Conservation (phyloP, 352 stramenopile species). For the Elongisporangium undulatum region DNA sequence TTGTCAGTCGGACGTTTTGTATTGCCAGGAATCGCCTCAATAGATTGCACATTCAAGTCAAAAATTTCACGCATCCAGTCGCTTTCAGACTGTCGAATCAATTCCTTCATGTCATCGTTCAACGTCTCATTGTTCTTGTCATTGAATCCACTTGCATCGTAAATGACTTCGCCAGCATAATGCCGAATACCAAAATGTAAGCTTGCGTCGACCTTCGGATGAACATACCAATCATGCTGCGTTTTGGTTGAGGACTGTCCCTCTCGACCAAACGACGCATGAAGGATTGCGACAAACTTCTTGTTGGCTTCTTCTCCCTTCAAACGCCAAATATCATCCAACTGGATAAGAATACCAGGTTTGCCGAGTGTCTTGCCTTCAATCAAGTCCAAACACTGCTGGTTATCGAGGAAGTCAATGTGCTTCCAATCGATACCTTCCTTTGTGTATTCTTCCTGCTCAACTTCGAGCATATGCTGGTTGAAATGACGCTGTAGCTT, state of each 20-base stretch:
- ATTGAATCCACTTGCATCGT: constrained; percentile 96
- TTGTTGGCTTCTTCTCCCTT: constrained; percentile 91
- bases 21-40: constrained; percentile 74
- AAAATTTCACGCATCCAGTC: constrained; percentile 86
- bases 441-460: constrained; percentile 97
- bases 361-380: constrained; percentile 89
- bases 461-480: constrained; percentile 95
- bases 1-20: constrained; percentile 62
- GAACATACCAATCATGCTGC: constrained; percentile 85
- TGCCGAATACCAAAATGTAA: constrained; percentile 88
- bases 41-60: constrained; percentile 82
- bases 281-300: constrained; percentile 88
- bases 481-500: constrained; percentile 94
- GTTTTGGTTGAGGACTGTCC: constrained; percentile 55
- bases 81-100: constrained; percentile 83
- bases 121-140: constrained; percentile 99
- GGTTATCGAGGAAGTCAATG: constrained; percentile 94
- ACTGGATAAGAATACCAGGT: constrained; percentile 91
- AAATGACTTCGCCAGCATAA: constrained; percentile 94
- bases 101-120: constrained; percentile 92
- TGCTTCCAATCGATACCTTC: constrained; percentile 93
- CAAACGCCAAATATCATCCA: constrained; percentile 95
- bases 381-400: constrained; percentile 91
- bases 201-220: constrained; percentile 89
- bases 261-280: constrained; percentile 75